phyloP scores from a whole-genome alignment of 768 basidiomycete genomes.

The Imleria badia region DNA sequence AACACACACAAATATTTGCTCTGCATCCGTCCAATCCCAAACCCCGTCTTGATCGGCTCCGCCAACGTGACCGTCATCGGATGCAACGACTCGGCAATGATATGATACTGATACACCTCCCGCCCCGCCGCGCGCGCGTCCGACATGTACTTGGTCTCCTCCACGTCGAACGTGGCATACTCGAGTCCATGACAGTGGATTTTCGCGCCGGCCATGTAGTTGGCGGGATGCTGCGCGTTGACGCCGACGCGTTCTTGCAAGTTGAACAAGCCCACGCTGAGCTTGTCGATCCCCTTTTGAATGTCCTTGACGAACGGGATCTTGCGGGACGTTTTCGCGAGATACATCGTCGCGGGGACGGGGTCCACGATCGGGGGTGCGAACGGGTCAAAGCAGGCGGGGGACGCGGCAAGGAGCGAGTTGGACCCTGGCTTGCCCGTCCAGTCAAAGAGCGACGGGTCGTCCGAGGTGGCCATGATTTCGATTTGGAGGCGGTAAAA shows the following conservation, averaged over 20 bases:
- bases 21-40: conserved; percentile 14
- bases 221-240: conserved; percentile 21
- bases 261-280: conserved; percentile 19
- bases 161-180: conserved; percentile 15
- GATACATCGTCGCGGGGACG: conserved; percentile 13
- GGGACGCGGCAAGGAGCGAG: conserved; percentile 18
- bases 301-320: conserved; percentile 11
- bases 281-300: conserved; percentile 12
- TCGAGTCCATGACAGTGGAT: conserved; percentile 24
- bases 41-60: conserved; percentile 21
- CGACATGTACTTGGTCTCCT: conserved; percentile 15
- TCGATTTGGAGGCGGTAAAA: conserved; percentile 29
- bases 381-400: conserved; percentile 26
- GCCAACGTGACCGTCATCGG: conserved; percentile 21
- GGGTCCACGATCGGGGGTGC: conserved; percentile 13
- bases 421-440: conserved; percentile 14
- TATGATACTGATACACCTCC: conserved; percentile 16
- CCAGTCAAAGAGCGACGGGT: conserved; percentile 28
- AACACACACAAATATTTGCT: conserved; percentile 18
- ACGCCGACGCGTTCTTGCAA: conserved; percentile 18
- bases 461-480: conserved; percentile 25
- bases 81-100: conserved; percentile 16
- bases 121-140: not conserved
- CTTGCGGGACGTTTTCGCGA: conserved; percentile 6
- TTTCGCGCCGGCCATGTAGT: conserved; percentile 20